Conservation (phyloP, 1,284 basidiomycete species). For the Veloporphyrellus conicus region DNA sequence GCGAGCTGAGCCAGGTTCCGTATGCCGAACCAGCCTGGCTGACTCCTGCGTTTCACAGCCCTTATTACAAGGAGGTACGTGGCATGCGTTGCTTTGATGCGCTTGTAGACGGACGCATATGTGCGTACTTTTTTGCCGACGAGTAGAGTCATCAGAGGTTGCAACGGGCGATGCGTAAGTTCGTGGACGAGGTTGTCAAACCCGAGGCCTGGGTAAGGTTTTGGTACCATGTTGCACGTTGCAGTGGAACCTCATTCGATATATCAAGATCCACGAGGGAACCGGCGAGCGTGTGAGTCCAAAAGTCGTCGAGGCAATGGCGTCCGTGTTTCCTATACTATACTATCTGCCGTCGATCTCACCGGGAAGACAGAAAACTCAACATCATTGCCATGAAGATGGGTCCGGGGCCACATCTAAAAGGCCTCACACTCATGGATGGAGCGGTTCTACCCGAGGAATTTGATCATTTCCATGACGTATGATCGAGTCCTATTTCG, state of each 20-base stretch:
- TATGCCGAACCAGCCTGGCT: conserved; percentile 84
- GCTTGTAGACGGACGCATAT: not conserved
- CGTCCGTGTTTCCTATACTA: conserved; percentile 33
- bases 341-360: not conserved
- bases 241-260: not conserved
- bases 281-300: conserved; percentile 51
- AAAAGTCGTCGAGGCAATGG: conserved; percentile 44
- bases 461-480: conserved; percentile 73
- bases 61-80: conserved; percentile 65
- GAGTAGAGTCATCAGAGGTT: conserved; percentile 38
- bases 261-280: conserved; percentile 45
- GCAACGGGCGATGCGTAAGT: conserved; percentile 37
- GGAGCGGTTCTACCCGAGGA: conserved; percentile 8
- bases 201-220: conserved; percentile 40
- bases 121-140: not conserved
- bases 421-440: conserved; percentile 70
- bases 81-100: not conserved
- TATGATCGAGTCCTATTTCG: conserved; percentile 18
- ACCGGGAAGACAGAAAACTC: conserved; percentile 36
- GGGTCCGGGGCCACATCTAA: conserved; percentile 71
- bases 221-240: not conserved
- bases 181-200: conserved; percentile 40
- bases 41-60: conserved; percentile 56
- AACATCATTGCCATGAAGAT: conserved; percentile 80
- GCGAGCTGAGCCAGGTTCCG: conserved; percentile 67